Evolutionary conservation across 2,329 filamentous ascomycete genomes (phyloP).

Genomic region (Didymella sp.): DNA sequence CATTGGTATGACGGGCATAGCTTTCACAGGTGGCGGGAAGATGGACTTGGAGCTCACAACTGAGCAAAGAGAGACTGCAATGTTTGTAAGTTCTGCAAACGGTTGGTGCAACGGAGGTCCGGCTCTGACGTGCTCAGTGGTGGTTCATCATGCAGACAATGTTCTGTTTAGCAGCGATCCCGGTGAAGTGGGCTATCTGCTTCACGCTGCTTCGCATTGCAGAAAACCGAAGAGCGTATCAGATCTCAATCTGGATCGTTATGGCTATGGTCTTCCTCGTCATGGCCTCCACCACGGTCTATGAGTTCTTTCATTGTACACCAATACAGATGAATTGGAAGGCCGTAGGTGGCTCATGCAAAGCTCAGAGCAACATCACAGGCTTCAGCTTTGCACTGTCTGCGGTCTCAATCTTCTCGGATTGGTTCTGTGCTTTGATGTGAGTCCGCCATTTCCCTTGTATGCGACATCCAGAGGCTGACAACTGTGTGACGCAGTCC

Average conservation of each 20-base stretch:
- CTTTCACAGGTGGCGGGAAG: conserved; percentile 23
- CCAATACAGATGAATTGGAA: conserved; percentile 35
- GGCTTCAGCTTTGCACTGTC: conserved; percentile 28
- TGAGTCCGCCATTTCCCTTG: conserved; percentile 14
- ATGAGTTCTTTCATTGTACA: conserved; percentile 37
- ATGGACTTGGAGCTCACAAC: conserved; percentile 10
- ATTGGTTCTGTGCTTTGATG: conserved; percentile 46
- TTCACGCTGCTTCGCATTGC: conserved; percentile 47
- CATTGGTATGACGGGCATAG: conserved; percentile 21
- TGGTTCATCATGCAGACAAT: conserved; percentile 29
- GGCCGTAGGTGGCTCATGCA: conserved; percentile 26
- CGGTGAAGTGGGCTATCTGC: conserved; percentile 46
- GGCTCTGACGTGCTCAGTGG: conserved; percentile 10
- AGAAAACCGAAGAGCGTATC: conserved; percentile 34
- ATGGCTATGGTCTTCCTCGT: conserved; percentile 37
- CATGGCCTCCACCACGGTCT: conserved; percentile 44
- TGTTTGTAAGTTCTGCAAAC: conserved; percentile 24
- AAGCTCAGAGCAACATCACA: conserved; percentile 22
- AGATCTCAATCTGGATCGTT: conserved; percentile 34
- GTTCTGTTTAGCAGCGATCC: conserved; percentile 21
- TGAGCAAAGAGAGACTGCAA: conserved; percentile 18
- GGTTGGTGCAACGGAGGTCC: no score
- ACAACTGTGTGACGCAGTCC: not conserved
- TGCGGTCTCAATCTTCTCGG: conserved; percentile 45
- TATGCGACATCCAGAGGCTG: not conserved